Base-by-base conservation (phyloP, 2,329 filamentous ascomycete species). In the Fusarium chaquense region DNA sequence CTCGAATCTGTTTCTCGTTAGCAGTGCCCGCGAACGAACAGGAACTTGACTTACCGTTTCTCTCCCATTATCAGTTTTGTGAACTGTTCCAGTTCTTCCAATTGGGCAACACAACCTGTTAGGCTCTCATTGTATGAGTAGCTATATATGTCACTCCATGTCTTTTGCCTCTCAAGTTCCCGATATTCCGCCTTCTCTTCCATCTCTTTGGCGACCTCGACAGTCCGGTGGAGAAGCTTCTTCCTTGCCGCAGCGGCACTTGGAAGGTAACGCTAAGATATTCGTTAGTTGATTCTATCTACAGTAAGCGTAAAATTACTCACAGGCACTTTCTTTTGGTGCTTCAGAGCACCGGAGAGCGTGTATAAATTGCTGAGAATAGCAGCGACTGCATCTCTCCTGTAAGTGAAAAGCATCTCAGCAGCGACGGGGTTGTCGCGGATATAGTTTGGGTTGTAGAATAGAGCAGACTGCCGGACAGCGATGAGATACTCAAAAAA, bases 401-500 rank as follows among this genome's bases (percentile, higher is more conserved):
- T 81, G 62, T 83, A 84, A 7, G 80, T 78, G 11, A 89, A 79
- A 5, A 89, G 79, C 22, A 81, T 80, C 59, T 83, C 81, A 1
- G 82, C 82, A 13, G 83, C 84, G n/a, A 82, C 78, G 12, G 83
- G 80, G 65, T 85, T 82, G 62, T 85, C 84, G 50, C 83, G 80
- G 55, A 86, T 80, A 66, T 84, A 85, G 35, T 82, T 82, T 2
- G 86, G 84, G 59, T 87, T 84, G 73, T 88, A 88, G 71, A 87
- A 87, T 18, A 89, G 76, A 3, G 85, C 85, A 4, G 86, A 85
- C 71, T 89, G 86, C 9, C 87, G 84, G 6, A 89, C 83, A 20
- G 85, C 81, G 28, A 89, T 83, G 58, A 88, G 81, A 64, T 88
- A 84, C 66, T 89, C 87, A 67, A 89, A 88, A 78, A 89, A 88